Evolutionary conservation across 1,139 yeast species (phyloP).

Genomic region (Candida labiduridarum): DNA sequence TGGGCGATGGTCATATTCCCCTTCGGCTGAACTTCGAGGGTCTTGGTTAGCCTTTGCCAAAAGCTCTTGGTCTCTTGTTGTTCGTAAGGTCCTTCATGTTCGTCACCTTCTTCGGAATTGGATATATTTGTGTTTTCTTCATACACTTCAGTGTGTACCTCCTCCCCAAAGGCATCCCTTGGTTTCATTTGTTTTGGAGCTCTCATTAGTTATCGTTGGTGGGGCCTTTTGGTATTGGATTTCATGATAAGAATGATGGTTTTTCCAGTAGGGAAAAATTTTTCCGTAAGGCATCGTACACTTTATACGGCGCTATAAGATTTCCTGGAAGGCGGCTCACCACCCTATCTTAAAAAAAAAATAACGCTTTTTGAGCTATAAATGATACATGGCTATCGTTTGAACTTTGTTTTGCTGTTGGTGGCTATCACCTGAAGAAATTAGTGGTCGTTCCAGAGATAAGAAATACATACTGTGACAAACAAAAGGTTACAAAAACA

Average conservation of each 20-base stretch:
- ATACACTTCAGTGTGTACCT: not conserved
- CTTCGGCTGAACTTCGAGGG: slow-evolving; percentile 22
- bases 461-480: too few relatives aligned
- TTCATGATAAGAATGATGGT: not conserved
- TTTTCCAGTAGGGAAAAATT: not conserved
- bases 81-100: not conserved
- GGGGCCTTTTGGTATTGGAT: not conserved
- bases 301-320: not conserved
- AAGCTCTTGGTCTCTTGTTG: not conserved
- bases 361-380: too few relatives aligned
- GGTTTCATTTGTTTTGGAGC: not conserved
- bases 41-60: slow-evolving; percentile 12
- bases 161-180: not conserved
- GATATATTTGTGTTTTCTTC: not conserved
- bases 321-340: too few relatives aligned
- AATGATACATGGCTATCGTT: too few relatives aligned
- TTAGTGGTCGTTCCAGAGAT: too few relatives aligned
- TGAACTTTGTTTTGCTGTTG: too few relatives aligned
- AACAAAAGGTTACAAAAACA: too few relatives aligned
- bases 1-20: slow-evolving; percentile 45
- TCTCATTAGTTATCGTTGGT: slow-evolving; percentile 18
- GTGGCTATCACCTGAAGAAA: too few relatives aligned
- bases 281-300: not conserved
- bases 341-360: too few relatives aligned
- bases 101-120: not conserved